Base-by-base conservation (phyloP, 306 rosid genomes). In the Cucurbita maxima region DNA sequence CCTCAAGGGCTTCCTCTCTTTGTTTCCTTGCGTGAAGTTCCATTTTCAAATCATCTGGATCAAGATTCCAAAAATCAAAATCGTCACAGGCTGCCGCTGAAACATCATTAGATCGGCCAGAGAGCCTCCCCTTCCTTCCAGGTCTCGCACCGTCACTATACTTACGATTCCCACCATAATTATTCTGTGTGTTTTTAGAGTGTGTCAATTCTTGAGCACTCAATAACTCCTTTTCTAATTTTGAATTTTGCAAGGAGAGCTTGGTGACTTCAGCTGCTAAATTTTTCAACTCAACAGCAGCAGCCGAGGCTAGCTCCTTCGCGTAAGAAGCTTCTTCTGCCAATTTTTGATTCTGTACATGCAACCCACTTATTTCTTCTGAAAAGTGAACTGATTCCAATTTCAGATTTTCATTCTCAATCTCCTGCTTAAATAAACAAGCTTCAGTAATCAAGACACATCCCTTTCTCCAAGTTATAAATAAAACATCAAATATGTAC, bases 301-400 rank as follows among this genome's bases (percentile, higher is more conserved):
- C 99, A 76, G 99, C 99, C 73, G 99, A 89, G 58, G 99, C 99
- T 72, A 95, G 81, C 77, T 95, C 99, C 77, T 91, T 95, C 53
- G 99, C 99, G 79, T 95, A 95, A 59, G 91, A 89, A 78, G 99
- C 96, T 87, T 95, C 99, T 83, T 95, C 99, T 6, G 97, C 88
- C 71, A 95, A 84, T 82, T 95, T 95, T 78, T 89, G 96, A 81
- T 95, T 95, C 85, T 95, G 99, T 55, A 95, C 97, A 44, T 56
- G 89, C 82, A 95, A 63, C 58, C 97, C 99, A 76, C 99, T 95
- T 77, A 87, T 95, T 76, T 95, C 97, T 80, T 95, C 99, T 1
- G 96, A 91, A 63, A 84, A 82, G 43, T 87, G 93, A 80, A 91
- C 96, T 52, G 88, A 92, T 77, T 87, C 96, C 81, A 95, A 83